These are phyloP conservation scores for Boletellus emodensis DNA, from an alignment of 768 basidiomycete species.

Conservation along the genomic window DNA sequence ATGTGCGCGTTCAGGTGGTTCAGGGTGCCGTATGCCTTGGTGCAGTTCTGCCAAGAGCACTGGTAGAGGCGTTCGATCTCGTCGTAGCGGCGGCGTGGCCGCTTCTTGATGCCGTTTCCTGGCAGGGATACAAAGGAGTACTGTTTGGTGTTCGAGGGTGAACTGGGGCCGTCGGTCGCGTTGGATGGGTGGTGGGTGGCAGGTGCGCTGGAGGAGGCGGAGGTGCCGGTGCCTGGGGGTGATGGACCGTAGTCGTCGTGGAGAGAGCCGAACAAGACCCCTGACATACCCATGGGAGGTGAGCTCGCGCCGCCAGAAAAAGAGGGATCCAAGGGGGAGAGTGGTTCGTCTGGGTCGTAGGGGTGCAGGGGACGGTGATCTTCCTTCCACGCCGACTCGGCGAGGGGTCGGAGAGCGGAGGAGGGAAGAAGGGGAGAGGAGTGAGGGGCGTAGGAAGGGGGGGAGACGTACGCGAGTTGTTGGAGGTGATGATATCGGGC, in stretches of 20 bases:
- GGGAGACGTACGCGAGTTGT: constrained; percentile 34
- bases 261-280: constrained; percentile 41
- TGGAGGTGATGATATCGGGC: constrained; percentile 41
- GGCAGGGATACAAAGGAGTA: constrained; percentile 81
- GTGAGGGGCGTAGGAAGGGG: constrained; percentile 37
- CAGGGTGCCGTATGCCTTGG: constrained; percentile 88
- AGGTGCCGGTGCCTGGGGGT: constrained; percentile 60
- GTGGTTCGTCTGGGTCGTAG: constrained; percentile 42
- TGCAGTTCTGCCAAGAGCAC: constrained; percentile 75
- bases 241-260: constrained; percentile 55
- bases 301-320: constrained; percentile 43
- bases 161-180: constrained; percentile 21
- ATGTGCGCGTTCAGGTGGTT: constrained; percentile 99
- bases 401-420: constrained; percentile 40
- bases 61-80: constrained; percentile 93
- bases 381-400: constrained; percentile 32
- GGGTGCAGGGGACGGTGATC: constrained; percentile 30
- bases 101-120: constrained; percentile 77
- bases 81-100: constrained; percentile 83
- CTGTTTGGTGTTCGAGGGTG: constrained; percentile 54
- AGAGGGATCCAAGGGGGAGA: constrained; percentile 53
- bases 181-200: constrained; percentile 23
- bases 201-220: constrained; percentile 47
- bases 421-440: constrained; percentile 46
- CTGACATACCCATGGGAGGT: constrained; percentile 30